These are phyloP conservation scores for Leptomonas seymouri DNA, from an alignment of 208 protist genomes.

Conservation along the genomic window DNA sequence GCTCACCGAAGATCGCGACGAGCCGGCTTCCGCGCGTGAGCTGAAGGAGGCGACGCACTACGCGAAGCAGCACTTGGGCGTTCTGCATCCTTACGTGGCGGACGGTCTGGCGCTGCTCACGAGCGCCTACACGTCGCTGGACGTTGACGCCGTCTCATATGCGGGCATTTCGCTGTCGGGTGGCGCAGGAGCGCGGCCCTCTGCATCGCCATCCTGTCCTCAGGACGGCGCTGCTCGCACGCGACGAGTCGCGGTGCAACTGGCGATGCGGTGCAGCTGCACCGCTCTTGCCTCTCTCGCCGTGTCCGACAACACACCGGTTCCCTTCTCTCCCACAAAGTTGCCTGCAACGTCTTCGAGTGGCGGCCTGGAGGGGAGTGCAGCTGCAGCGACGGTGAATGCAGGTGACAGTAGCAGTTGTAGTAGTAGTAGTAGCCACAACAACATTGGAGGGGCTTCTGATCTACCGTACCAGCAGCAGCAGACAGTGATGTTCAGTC, in stretches of 20 bases:
- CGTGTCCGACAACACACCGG: background rate
- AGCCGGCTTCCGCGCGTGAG: slow-evolving; percentile 33
- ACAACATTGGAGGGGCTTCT: background rate
- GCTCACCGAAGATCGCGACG: slow-evolving; percentile 52
- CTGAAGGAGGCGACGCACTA: slow-evolving; percentile 41
- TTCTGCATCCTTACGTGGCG: slow-evolving; percentile 36
- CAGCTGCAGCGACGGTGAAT: background rate
- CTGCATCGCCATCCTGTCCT: background rate
- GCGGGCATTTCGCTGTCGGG: background rate
- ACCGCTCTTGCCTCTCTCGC: slow-evolving; percentile 27
- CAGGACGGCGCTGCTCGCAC: slow-evolving; percentile 19
- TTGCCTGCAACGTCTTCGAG: background rate
- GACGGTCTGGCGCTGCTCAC: slow-evolving; percentile 31
- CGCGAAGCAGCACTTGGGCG: slow-evolving; percentile 34
- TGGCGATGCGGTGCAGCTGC: slow-evolving; percentile 38
- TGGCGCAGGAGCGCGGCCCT: background rate
- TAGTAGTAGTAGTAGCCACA: background rate
- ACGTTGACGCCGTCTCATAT: slow-evolving; percentile 20
- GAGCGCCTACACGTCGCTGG: slow-evolving; percentile 27
- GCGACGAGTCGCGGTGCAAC: slow-evolving; percentile 32
- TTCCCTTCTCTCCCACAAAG: background rate
- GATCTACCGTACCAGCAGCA: background rate
- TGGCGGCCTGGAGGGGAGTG: background rate
- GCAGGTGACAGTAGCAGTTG: background rate
- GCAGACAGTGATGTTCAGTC: background rate